A percentile compares a stretch with the other conserved stretches of the same genome.
Conservation (phyloP, 2,329 filamentous ascomycete species). For the Epichloe festucae region DNA sequence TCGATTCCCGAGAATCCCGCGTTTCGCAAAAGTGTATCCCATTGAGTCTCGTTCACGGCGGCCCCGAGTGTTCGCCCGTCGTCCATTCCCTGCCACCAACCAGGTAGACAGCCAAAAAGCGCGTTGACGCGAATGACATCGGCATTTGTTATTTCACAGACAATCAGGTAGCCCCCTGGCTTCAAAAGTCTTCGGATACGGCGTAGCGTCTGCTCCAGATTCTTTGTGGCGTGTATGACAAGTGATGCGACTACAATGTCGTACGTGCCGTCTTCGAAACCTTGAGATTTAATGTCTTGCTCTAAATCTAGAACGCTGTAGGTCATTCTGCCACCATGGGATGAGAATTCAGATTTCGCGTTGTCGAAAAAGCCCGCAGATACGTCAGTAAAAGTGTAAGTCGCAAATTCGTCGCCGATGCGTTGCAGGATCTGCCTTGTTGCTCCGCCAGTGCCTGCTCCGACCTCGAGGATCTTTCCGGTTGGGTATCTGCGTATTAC, state of each 20-base stretch:
- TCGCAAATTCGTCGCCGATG: conserved; percentile 17
- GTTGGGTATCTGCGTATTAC: background rate
- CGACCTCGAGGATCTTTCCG: conserved; percentile 18
- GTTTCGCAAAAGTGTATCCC: background rate
- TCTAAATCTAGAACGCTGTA: conserved; percentile 14
- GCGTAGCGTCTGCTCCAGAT: conserved; percentile 12
- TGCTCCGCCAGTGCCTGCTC: conserved; percentile 30
- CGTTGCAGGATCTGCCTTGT: conserved; percentile 22
- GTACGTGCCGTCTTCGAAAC: conserved; percentile 16
- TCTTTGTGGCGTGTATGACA: conserved; percentile 24
- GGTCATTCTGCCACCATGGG: conserved; percentile 7
- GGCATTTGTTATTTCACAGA: conserved; percentile 1
- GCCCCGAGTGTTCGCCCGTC: background rate
- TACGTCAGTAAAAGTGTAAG: conserved; percentile 34
- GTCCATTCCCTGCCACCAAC: conserved; percentile 2
- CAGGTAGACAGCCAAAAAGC: conserved; percentile 2
- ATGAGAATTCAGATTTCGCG: conserved; percentile 17
- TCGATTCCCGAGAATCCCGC: conserved; percentile 5
- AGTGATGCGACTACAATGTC: conserved; percentile 26
- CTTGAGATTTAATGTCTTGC: conserved; percentile 16
- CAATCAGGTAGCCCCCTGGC: conserved; percentile 5
- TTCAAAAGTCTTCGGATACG: conserved; percentile 5
- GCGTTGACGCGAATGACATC: background rate
- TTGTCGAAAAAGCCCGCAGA: conserved; percentile 26
- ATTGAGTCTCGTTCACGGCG: background rate